Percentiles rank a stretch among this genome's conserved stretches.
Conservation (phyloP, 2,329 filamentous ascomycete genomes). For the Phialemonium atrogriseum region DNA sequence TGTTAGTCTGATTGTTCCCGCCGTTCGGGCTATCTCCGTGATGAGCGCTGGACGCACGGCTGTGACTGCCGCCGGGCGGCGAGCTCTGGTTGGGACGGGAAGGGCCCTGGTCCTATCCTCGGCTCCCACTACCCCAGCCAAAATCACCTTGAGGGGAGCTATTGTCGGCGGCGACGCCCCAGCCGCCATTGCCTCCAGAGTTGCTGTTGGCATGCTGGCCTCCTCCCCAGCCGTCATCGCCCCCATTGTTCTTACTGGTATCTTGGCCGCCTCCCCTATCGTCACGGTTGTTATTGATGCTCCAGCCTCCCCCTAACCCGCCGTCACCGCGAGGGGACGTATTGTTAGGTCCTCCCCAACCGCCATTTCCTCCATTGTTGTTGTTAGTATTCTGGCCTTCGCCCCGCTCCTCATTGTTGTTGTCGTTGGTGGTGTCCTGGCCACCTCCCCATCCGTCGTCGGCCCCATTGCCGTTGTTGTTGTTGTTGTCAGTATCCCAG, state of each 20-base stretch:
- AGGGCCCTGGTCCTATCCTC: too few species aligned
- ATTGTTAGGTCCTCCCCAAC: neutral
- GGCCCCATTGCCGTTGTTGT: slow-evolving; percentile 1
- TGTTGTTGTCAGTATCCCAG: slow-evolving; percentile 1
- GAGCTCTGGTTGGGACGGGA: too few species aligned
- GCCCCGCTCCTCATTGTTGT: slow-evolving; percentile 4
- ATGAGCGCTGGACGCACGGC: too few species aligned
- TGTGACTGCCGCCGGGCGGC: too few species aligned
- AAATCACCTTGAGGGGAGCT: too few species aligned
- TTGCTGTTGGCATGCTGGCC: neutral
- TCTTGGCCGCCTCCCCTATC: neutral
- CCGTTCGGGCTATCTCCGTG: too few species aligned
- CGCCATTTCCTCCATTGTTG: slow-evolving; percentile 4
- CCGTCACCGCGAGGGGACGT: too few species aligned
- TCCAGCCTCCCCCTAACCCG: too few species aligned
- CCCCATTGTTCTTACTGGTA: slow-evolving; percentile 4
- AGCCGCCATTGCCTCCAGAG: slow-evolving; percentile 1
- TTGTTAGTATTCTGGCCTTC: slow-evolving; percentile 4
- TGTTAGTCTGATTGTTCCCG: too few species aligned
- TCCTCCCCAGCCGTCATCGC: neutral
- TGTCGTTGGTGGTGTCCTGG: slow-evolving; percentile 3
- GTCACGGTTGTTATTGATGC: neutral
- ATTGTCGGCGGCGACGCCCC: neutral
- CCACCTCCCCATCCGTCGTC: slow-evolving; percentile 2
- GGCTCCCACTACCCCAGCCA: neutral